Base-by-base conservation (phyloP, 176 grass and related monocot genomes). In the Melocanna baccifera region DNA sequence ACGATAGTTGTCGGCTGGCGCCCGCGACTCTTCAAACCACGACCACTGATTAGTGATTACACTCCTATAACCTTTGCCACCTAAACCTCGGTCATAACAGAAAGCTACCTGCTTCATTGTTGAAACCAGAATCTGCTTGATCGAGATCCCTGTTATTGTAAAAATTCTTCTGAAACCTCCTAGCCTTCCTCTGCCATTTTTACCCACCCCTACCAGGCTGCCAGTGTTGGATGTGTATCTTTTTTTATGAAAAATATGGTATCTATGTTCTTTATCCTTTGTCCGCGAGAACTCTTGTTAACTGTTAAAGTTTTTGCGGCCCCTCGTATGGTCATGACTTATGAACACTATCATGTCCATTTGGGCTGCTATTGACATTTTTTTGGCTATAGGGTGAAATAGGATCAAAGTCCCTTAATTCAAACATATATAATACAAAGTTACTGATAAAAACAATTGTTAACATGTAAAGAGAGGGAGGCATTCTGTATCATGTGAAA, bases 121-220 rank as follows among this genome's bases (percentile, higher is more conserved):
- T 63, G 23, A 62, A 53, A 20, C 12, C 2, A 69, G 25, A 69
- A 76, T 76, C 39, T 69, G 82, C 22, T 75, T 18, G 15, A 56
- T 39, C 51, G 22, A 82, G 37, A 81, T 47, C 23, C 2, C 6
- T 48, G 22, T n/a, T 57, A 55, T 61, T 25, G 10, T 87, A 36
- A 81, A 87, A 58, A 23, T 45, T 75, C 10, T 67, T 6, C 25
- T n/a, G 40, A 75, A 73, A 81, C 48, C 42, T 65, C 20, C 9
- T 63, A 39, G 20, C 57, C 25, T 51, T 14, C 32, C 30, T 65
- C 13, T 10, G 19, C 45, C 23, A n/a, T 86, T 53, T 87, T 45
- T 23, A 73, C 37, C 69, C 55, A 29, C 12, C 12, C 18, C 23
- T 67, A 4, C 3, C 11, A 62, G 7, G 7, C 43, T 67, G 68